phyloP scores from a whole-genome alignment of 495 filamentous ascomycete genomes.

The Pyrenula aspistea region DNA sequence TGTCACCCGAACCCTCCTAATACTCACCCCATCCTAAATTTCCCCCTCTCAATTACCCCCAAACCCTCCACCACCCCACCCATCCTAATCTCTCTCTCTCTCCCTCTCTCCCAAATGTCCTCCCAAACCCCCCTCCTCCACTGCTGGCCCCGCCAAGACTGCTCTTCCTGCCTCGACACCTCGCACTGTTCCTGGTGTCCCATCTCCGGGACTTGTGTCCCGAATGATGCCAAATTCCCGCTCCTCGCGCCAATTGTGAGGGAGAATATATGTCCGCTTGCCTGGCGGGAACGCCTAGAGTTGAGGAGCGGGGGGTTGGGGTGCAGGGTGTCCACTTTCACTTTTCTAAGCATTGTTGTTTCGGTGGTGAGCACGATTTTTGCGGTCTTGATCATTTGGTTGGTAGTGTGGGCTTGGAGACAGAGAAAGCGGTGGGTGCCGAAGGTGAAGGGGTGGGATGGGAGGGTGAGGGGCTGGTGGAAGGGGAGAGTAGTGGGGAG shows the following conservation, averaged over 20 bases:
- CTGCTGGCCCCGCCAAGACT: not conserved
- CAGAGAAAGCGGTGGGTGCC: conserved; percentile 14
- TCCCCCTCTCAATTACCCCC: too few species aligned
- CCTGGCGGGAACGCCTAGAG: conserved; percentile 38
- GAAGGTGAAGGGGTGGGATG: conserved; percentile 16
- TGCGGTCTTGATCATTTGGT: conserved; percentile 15
- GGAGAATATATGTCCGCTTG: conserved; percentile 33
- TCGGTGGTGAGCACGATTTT: conserved; percentile 24
- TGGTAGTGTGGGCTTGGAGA: conserved; percentile 13
- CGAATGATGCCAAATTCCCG: conserved; percentile 27
- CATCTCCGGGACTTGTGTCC: conserved; percentile 26
- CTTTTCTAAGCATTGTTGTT: conserved; percentile 27
- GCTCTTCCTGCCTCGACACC: not conserved
- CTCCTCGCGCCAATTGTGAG: conserved; percentile 33
- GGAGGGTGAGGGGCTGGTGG: conserved; percentile 2
- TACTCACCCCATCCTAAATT: too few species aligned
- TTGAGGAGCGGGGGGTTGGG: conserved; percentile 34
- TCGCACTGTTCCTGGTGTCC: not conserved
- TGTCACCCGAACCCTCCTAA: too few species aligned
- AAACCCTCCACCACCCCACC: too few species aligned
- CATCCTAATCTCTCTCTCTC: too few species aligned
- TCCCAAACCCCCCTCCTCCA: not conserved
- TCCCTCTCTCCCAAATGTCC: too few species aligned
- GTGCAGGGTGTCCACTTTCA: conserved; percentile 37
- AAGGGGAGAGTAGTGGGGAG: conserved; percentile 4